Percentiles rank a stretch among this genome's conserved stretches.
Evolutionary conservation across 176 grass and related monocot species (phyloP).

Genomic region (Oryza punctata): DNA sequence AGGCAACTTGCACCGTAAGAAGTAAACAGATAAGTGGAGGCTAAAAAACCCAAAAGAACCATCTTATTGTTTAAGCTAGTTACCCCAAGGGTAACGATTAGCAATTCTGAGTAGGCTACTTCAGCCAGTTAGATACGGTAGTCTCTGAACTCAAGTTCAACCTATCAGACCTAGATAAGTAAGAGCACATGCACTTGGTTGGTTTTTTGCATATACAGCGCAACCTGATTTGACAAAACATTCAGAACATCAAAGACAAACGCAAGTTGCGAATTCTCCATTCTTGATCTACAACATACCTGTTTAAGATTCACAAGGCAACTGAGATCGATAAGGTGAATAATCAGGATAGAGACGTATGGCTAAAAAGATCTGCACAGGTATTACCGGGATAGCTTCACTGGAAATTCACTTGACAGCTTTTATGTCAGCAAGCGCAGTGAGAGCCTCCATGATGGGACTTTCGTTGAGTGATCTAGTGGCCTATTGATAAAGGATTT

Average conservation of each 20-base stretch:
- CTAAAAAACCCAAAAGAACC: background rate
- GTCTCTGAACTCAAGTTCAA: conserved; percentile 4
- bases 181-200: background rate
- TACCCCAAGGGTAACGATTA: background rate
- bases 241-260: background rate
- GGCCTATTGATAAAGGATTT: conserved; percentile 43
- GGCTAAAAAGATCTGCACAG: background rate
- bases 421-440: conserved; percentile 55
- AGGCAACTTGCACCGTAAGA: background rate
- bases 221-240: conserved; percentile 1
- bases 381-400: conserved; percentile 17
- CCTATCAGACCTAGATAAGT: background rate
- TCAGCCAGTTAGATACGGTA: conserved; percentile 29
- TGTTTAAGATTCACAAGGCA: conserved; percentile 7
- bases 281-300: conserved; percentile 16
- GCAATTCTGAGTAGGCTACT: conserved; percentile 17
- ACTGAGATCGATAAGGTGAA: background rate
- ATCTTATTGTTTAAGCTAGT: conserved; percentile 10
- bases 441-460: conserved; percentile 60
- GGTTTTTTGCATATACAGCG: conserved; percentile 15
- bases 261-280: background rate
- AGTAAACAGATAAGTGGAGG: background rate
- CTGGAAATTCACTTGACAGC: conserved; percentile 52
- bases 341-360: background rate
- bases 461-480: conserved; percentile 61